Percentiles rank a stretch among this genome's conserved stretches.
Evolutionary conservation across 768 basidiomycete genomes (phyloP).

Genomic region (Fibroporia radiculosa): DNA sequence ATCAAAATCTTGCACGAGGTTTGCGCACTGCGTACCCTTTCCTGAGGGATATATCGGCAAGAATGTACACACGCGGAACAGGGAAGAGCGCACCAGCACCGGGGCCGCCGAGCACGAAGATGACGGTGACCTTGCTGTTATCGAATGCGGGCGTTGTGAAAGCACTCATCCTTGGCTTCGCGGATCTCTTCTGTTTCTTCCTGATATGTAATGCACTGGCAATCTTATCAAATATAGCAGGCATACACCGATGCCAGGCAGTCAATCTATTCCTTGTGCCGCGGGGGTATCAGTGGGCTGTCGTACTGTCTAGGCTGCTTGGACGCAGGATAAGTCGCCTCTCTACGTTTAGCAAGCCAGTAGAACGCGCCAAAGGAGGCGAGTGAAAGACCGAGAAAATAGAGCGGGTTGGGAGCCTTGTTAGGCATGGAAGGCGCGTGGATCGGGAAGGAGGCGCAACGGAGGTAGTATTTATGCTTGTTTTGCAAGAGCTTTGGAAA

Average conservation of each 20-base stretch:
- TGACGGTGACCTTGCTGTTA: conserved; percentile 66
- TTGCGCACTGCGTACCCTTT: conserved; percentile 91
- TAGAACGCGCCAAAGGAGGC: conserved; percentile 54
- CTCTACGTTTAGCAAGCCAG: conserved; percentile 46
- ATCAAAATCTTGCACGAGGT: conserved; percentile 74
- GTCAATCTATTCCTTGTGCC: conserved; percentile 27
- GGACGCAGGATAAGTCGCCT: conserved; percentile 52
- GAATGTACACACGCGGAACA: neutral
- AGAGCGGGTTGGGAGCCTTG: conserved; percentile 52
- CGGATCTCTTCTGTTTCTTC: conserved; percentile 13
- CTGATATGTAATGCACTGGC: conserved; percentile 27
- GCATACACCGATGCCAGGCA: conserved; percentile 20
- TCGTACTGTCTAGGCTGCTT: conserved; percentile 52
- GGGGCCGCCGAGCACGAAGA: conserved; percentile 95
- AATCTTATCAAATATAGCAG: conserved; percentile 36
- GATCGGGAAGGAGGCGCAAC: conserved; percentile 7
- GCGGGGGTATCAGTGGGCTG: conserved; percentile 59
- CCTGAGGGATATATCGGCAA: conserved; percentile 36
- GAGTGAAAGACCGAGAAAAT: conserved; percentile 48
- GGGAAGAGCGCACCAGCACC: conserved; percentile 61
- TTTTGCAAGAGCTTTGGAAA: neutral
- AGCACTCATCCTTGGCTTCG: conserved; percentile 1
- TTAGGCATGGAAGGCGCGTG: conserved; percentile 8
- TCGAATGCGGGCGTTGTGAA: conserved; percentile 47
- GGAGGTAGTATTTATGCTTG: conserved; percentile 1